Evolutionary conservation across 768 basidiomycete species (phyloP).

Genomic region (Tulasnella sp.): DNA sequence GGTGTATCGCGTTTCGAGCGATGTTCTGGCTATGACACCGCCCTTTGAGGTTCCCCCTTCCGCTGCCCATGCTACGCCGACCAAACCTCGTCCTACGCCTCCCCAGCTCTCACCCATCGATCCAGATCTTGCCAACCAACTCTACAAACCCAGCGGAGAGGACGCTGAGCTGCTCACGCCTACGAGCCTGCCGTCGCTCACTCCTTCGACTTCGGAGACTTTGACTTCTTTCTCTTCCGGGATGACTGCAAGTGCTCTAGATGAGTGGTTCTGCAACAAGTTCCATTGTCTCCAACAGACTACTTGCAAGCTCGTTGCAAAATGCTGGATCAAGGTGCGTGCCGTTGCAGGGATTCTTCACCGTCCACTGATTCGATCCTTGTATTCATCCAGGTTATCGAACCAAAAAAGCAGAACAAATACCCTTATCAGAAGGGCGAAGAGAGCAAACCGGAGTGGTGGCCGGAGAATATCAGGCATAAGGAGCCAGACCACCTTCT

Average conservation of each 20-base stretch:
- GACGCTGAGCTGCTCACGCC: slow-evolving; percentile 2
- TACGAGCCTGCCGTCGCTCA: slow-evolving; percentile 15
- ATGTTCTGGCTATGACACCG: not conserved
- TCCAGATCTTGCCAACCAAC: slow-evolving; percentile 9
- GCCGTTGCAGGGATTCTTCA: not conserved
- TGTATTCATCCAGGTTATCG: slow-evolving; percentile 20
- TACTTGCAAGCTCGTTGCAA: slow-evolving; percentile 29
- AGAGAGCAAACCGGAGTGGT: slow-evolving; percentile 29
- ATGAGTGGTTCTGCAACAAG: slow-evolving; percentile 24
- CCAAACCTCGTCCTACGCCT: not conserved
- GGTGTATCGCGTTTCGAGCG: slow-evolving; percentile 1
- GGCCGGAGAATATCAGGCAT: slow-evolving; percentile 29
- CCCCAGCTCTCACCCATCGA: slow-evolving; percentile 6
- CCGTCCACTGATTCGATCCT: not conserved
- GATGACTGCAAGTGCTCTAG: slow-evolving; percentile 22
- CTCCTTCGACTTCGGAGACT: slow-evolving; percentile 21
- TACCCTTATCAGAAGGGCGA: slow-evolving; percentile 32
- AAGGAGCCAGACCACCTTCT: slow-evolving; percentile 31
- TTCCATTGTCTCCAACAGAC: slow-evolving; percentile 27
- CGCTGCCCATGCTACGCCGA: not conserved
- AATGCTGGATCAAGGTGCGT: slow-evolving; percentile 31
- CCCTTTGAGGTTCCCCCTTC: not conserved
- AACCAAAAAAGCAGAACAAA: slow-evolving; percentile 30
- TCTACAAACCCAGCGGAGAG: slow-evolving; percentile 7
- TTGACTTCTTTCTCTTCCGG: slow-evolving; percentile 20